phyloP scores from a whole-genome alignment of 257 asterid genomes.

The Solanum dulcamara region DNA sequence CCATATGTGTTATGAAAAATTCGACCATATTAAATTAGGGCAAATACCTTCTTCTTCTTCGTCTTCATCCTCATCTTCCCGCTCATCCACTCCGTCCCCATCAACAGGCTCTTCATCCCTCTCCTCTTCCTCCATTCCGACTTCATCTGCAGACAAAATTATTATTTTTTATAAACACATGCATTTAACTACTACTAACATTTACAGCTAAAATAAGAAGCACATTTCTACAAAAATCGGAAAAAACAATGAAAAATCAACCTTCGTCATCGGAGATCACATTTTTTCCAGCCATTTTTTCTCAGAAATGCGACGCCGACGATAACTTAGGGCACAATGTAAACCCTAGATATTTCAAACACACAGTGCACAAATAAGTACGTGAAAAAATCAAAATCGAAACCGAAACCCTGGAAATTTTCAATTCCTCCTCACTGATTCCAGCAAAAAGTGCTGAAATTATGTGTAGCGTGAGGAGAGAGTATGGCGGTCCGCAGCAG shows the following conservation, averaged over 20 bases:
- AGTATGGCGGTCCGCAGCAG: not conserved
- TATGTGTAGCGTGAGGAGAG: not conserved
- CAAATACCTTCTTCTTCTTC: constrained; percentile 70
- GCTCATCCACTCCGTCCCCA: constrained; percentile 37
- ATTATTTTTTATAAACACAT: not conserved
- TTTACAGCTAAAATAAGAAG: not conserved
- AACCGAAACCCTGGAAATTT: not conserved
- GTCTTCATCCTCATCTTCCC: constrained; percentile 68
- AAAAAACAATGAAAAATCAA: not conserved
- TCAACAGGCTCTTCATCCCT: constrained; percentile 50
- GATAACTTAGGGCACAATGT: constrained; percentile 4
- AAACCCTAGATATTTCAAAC: constrained; percentile 29
- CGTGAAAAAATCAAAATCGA: not conserved
- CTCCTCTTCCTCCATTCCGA: constrained; percentile 59
- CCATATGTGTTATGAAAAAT: not conserved
- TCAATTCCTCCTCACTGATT: not conserved
- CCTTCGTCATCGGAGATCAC: constrained; percentile 89
- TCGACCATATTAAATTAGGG: not conserved
- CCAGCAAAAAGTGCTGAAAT: not conserved
- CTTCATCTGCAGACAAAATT: constrained; percentile 36
- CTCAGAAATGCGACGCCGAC: not conserved
- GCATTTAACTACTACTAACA: not conserved
- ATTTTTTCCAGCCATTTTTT: constrained; percentile 47
- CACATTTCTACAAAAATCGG: not conserved
- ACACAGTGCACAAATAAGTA: not conserved